phyloP scores from a whole-genome alignment of 1,284 basidiomycete genomes.

The Rhodotorula sp. region DNA sequence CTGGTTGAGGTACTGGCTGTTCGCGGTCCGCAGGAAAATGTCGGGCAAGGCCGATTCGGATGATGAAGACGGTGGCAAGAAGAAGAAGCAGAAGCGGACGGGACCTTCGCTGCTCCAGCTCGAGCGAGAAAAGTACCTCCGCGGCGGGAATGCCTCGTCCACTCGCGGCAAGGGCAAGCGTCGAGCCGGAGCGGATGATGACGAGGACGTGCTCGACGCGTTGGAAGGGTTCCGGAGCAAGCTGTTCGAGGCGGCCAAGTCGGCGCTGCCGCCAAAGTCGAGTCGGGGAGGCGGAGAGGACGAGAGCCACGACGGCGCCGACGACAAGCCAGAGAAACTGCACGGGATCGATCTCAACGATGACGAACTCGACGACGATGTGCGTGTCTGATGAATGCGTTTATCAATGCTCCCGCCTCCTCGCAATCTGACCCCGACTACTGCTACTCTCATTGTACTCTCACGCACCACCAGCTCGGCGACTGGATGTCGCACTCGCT shows the following conservation, averaged over 20 bases:
- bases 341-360: conserved; percentile 26
- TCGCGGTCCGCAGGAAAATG: conserved; percentile 18
- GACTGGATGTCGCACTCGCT: conserved; percentile 42
- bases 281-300: conserved; percentile 19
- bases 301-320: conserved; percentile 18
- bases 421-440: too few species aligned
- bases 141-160: conserved; percentile 4
- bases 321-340: conserved; percentile 20
- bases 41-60: conserved; percentile 16
- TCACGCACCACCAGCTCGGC: too few species aligned
- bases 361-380: conserved; percentile 33
- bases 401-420: not conserved
- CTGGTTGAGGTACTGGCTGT: too few species aligned
- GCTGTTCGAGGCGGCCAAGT: conserved; percentile 31
- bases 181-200: conserved; percentile 32
- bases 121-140: conserved; percentile 43
- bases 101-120: conserved; percentile 43
- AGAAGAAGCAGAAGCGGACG: conserved; percentile 32
- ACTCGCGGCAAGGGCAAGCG: conserved; percentile 20
- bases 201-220: conserved; percentile 33
- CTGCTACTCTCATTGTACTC: too few species aligned
- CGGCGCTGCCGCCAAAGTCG: conserved; percentile 9
- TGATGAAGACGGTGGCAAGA: conserved; percentile 14
- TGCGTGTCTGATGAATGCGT: too few species aligned
- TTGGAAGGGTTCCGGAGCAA: conserved; percentile 40